Base-by-base conservation (phyloP, 495 filamentous ascomycete species). In the Cercophora sp. region DNA sequence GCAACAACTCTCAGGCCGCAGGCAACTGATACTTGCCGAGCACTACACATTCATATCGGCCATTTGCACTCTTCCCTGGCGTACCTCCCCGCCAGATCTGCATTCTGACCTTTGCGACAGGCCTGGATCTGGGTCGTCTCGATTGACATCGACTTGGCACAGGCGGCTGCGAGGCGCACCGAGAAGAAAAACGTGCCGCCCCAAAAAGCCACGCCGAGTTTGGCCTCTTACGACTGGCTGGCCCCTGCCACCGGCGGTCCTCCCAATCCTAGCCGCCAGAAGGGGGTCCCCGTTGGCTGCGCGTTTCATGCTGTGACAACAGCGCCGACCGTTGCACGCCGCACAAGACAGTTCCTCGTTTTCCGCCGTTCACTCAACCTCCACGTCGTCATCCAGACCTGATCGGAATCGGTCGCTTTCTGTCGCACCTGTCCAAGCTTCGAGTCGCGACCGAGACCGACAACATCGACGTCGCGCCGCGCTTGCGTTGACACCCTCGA, bases 271-370 rank as follows among this genome's bases (percentile, higher is more conserved):
- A 47, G 25, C 24, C 48, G 31, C 46, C 46, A 48, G 31, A 24
- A 35, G n/a, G 26, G 48, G 48, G 48, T 20, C n/a, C n/a, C 26
- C 34, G 44, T 50, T 23, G 42, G 49, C 34, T 45, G 32, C 55
- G 57, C 54, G 57, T 60, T 60, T 60, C 57, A 60, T 56, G 57
- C 57, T 60, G 57, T 60, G 47, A 60, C 57, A 60, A 56, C 54
- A 48, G 43, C 57, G 29, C 50, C 55, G 25, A 45, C 34, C 34
- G 40, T 35, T 44, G 44, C 34, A 20, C 20, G 39, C 40, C 24
- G 48, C 41, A 51, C 36, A 52, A 46, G 45, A 46, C 16, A 27
- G 52, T 42, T 47, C 34, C 35, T 43, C 31, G 20, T 37, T 27
- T 36, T 37, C 32, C 23, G 24, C 36, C 18, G 36, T 16, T 39